Conservation (phyloP, 2,329 filamentous ascomycete species). For the Trichothecium sympodiale region DNA sequence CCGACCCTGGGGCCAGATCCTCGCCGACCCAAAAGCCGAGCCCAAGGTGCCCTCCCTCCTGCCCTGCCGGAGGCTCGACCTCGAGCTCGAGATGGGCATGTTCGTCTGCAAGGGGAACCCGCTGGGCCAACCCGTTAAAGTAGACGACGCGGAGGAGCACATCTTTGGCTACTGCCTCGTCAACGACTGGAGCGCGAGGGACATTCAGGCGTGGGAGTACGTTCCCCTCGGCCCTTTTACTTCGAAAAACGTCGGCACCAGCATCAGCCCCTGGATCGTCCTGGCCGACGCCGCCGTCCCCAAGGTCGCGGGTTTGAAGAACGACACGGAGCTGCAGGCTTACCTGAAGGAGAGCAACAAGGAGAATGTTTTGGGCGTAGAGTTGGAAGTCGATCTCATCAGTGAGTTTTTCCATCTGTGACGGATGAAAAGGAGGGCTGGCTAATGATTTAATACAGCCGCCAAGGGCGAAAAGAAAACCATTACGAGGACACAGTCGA, state of each 20-base stretch:
- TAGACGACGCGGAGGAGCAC: conserved; percentile 53
- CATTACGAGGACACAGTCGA: conserved; percentile 22
- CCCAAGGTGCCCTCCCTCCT: conserved; percentile 46
- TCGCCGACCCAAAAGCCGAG: conserved; percentile 35
- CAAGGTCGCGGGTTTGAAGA: conserved; percentile 12
- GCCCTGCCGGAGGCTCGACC: conserved; percentile 53
- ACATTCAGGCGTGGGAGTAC: conserved; percentile 47
- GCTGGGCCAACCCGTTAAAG: conserved; percentile 54
- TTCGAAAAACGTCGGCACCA: conserved; percentile 44
- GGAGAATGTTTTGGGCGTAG: conserved; percentile 23
- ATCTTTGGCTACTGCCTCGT: conserved; percentile 34
- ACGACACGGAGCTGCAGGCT: conserved; percentile 21
- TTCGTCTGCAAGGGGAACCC: conserved; percentile 58
- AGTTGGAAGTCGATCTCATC: conserved; percentile 26
- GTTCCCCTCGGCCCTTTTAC: conserved; percentile 46
- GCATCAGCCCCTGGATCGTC: conserved; percentile 46
- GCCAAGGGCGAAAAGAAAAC: conserved; percentile 18
- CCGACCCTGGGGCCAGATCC: conserved; percentile 63
- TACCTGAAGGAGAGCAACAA: conserved; percentile 44
- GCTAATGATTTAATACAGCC: conserved; percentile 12
- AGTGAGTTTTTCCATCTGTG: conserved; percentile 17
- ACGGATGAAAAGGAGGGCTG: neutral
- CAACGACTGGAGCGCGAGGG: conserved; percentile 48
- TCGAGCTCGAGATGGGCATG: conserved; percentile 69
- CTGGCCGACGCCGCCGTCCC: conserved; percentile 6